Percentiles rank a stretch among this genome's conserved stretches.
Evolutionary conservation across 306 rosid genomes (phyloP).

Genomic region (Sindora glabra): DNA sequence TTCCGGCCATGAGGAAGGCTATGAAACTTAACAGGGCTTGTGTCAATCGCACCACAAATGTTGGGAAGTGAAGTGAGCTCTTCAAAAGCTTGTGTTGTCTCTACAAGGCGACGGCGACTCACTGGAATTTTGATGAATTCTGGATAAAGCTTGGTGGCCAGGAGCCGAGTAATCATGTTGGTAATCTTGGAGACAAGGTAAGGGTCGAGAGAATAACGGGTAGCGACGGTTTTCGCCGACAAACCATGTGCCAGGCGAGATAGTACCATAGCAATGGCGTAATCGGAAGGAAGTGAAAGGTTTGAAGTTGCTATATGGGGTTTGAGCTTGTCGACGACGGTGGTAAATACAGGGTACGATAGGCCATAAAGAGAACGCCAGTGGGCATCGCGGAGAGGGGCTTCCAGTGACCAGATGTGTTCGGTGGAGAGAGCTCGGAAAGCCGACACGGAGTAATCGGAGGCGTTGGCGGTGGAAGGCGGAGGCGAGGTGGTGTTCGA

Average conservation of each 20-base stretch:
- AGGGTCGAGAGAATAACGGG: slow-evolving; percentile 89
- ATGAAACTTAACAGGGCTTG: slow-evolving; percentile 53
- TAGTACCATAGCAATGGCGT: slow-evolving; percentile 90
- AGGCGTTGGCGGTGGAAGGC: slow-evolving; percentile 14
- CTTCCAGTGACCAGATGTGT: slow-evolving; percentile 92
- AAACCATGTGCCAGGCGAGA: slow-evolving; percentile 85
- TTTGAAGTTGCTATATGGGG: slow-evolving; percentile 80
- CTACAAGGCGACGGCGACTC: slow-evolving; percentile 59
- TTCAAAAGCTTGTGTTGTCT: slow-evolving; percentile 72
- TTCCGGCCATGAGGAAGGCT: slow-evolving; percentile 25
- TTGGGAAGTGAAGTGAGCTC: slow-evolving; percentile 84
- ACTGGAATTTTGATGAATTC: slow-evolving; percentile 84
- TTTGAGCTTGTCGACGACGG: slow-evolving; percentile 80
- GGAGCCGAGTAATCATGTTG: slow-evolving; percentile 88
- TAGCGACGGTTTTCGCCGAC: slow-evolving; percentile 58
- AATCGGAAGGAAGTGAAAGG: slow-evolving; percentile 84
- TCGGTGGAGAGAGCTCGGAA: slow-evolving; percentile 89
- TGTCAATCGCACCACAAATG: slow-evolving; percentile 87
- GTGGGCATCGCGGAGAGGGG: slow-evolving; percentile 86
- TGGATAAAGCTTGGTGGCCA: slow-evolving; percentile 83
- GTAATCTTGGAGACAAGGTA: slow-evolving; percentile 85
- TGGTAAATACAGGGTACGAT: slow-evolving; percentile 80
- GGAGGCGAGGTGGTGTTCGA: not conserved
- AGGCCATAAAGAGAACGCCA: slow-evolving; percentile 93
- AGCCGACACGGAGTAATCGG: slow-evolving; percentile 74